Evolutionary conservation across 495 filamentous ascomycete species (phyloP), one percentile per base, ranked within the genome.

Genomic region (Penicillium ochrochloron): DNA sequence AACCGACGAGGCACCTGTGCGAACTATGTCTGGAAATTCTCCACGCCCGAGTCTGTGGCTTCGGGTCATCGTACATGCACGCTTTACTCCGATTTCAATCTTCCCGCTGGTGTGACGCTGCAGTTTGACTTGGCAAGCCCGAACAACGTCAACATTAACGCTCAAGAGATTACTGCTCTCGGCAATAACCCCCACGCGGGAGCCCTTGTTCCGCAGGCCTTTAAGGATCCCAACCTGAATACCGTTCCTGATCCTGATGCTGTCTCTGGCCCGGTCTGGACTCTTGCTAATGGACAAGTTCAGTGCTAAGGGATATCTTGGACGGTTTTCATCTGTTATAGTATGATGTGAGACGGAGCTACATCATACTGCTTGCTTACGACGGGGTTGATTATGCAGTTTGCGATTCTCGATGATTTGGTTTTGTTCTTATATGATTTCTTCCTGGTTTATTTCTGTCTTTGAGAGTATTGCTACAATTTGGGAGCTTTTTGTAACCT

Each of bases 11-110:
- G 9, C 42, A 46, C 42, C n/a, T 46, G 42, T 23, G 42, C 42
- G n/a, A 46, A 19, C 19, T 46, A 46, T n/a, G 42, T 46, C 42
- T 46, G 19, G n/a, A 46, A 46, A 23, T 46, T 46, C 42, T 46
- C 42, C n/a, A 46, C 42, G 7, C 42, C 42, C n/a, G n/a, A 46
- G 19, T 46, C 42, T 46, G 19, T 46, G 42, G 21, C 8, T 2
- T 21, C n/a, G 3, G 42, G 42, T 19, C n/a, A 46, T n/a, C 42
- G 42, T 3, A 46, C 42, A 46, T 46, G 42, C 19, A 46, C 42
- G 21, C 42, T 46, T n/a, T 46, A 46, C 19, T 46, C 42, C n/a
- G 42, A 46, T 11, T 46, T 46, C 19, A 46, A 46, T 19, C 42
- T 46, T 46, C 42, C 42, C 8, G n/a, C 42, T n/a, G 8, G 11